These are phyloP conservation scores for Draba incana DNA, from an alignment of 345 rosid genomes.

Conservation along the genomic window DNA sequence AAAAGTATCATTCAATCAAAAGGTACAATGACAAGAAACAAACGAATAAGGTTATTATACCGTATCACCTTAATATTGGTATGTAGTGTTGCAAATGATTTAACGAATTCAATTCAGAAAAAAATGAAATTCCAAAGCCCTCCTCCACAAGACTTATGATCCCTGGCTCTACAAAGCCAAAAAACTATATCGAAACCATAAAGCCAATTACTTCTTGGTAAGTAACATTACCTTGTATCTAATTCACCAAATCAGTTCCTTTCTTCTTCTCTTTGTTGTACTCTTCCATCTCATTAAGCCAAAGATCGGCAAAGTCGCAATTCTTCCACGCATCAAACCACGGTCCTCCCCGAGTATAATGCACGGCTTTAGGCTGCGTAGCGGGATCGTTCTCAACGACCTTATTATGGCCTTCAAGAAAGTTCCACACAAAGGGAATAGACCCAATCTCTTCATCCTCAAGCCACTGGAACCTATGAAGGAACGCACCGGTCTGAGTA, in stretches of 20 bases:
- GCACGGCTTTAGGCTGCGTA: slow-evolving; percentile 78
- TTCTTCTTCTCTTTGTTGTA: slow-evolving; percentile 45
- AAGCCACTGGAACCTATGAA: slow-evolving; percentile 98
- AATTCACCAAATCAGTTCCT: slow-evolving; percentile 8
- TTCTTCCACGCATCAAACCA: slow-evolving; percentile 97
- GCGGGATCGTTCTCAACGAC: slow-evolving; percentile 62
- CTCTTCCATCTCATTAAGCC: slow-evolving; percentile 81
- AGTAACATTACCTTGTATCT: slow-evolving; percentile 15
- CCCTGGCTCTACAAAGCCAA: slow-evolving; percentile 31
- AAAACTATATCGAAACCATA: not conserved
- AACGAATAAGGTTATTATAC: slow-evolving; percentile 27
- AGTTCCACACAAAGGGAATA: slow-evolving; percentile 87
- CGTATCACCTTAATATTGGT: slow-evolving; percentile 13
- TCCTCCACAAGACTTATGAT: slow-evolving; percentile 15
- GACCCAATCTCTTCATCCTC: slow-evolving; percentile 87
- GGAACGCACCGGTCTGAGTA: slow-evolving; percentile 79
- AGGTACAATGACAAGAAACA: slow-evolving; percentile 18
- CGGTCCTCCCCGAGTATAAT: slow-evolving; percentile 95
- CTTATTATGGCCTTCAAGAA: slow-evolving; percentile 93
- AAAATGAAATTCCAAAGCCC: not conserved
- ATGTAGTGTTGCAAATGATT: slow-evolving; percentile 2
- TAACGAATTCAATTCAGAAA: slow-evolving; percentile 18
- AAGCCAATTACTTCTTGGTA: not conserved
- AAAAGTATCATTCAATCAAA: not conserved
- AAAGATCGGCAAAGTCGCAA: slow-evolving; percentile 90